Evolutionary conservation across 2,329 filamentous ascomycete species (phyloP).

Genomic region (Atkinsonella texensis): DNA sequence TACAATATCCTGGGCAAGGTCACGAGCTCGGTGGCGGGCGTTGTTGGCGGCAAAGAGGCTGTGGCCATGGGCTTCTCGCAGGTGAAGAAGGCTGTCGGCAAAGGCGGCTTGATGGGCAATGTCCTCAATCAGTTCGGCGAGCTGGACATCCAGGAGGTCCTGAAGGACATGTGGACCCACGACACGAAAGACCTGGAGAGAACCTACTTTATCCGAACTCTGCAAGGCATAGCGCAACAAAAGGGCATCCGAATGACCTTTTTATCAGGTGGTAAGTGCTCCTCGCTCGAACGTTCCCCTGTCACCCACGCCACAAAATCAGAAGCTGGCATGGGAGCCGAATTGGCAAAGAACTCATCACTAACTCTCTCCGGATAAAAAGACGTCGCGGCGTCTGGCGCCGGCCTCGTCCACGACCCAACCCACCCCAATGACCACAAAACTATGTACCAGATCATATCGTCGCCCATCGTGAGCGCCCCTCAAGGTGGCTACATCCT

Average conservation of each 20-base stretch:
- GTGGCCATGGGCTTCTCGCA: conserved; percentile 88
- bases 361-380: background rate
- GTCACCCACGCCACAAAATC: too few species aligned
- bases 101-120: conserved; percentile 88
- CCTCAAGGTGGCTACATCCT: conserved; percentile 77
- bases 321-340: too few species aligned
- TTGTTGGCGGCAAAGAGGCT: conserved; percentile 87
- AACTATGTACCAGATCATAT: conserved; percentile 98
- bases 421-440: conserved; percentile 87
- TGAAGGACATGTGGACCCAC: conserved; percentile 96
- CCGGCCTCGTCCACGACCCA: conserved; percentile 89
- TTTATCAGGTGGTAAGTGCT: conserved; percentile 62
- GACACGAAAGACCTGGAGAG: conserved; percentile 95
- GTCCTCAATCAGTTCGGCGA: conserved; percentile 95
- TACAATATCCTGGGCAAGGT: conserved; percentile 96
- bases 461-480: conserved; percentile 81
- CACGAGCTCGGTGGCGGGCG: conserved; percentile 85
- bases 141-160: conserved; percentile 84
- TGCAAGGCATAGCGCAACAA: conserved; percentile 90
- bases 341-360: background rate
- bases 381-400: conserved; percentile 83
- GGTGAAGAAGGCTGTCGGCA: conserved; percentile 93
- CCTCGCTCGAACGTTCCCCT: too few species aligned
- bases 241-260: conserved; percentile 97
- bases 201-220: conserved; percentile 89